A percentile compares a stretch with the other conserved stretches of the same genome.
Conservation (phyloP, 164 flowering plant genomes). For the Buxus sempervirens region DNA sequence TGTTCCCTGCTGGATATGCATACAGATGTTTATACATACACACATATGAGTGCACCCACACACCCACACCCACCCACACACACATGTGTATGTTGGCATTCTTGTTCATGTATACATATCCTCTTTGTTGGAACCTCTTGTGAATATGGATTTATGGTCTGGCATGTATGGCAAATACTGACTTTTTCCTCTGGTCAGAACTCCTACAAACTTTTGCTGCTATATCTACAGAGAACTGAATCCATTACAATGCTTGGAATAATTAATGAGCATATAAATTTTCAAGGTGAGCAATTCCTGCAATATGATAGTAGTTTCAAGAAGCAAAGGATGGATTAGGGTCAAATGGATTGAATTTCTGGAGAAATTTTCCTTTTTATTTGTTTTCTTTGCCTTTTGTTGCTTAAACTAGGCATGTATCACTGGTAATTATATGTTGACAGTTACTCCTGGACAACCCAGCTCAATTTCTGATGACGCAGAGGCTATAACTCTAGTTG, state of each 20-base stretch:
- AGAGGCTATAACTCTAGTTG: conserved; percentile 64
- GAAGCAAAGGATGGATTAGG: neutral
- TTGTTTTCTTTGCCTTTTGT: neutral
- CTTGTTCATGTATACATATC: no score
- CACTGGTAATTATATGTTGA: conserved; percentile 15
- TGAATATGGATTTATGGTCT: neutral
- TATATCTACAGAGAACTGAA: conserved; percentile 80
- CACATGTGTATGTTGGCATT: no score
- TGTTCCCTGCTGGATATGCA: no score
- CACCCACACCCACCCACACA: no score
- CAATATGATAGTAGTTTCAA: neutral
- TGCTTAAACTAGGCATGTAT: neutral
- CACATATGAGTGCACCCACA: no score
- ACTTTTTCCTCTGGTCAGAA: conserved; percentile 43
- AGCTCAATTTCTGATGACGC: conserved; percentile 82
- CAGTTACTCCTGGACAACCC: conserved; percentile 95
- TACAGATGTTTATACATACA: no score
- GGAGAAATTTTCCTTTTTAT: conserved; percentile 1
- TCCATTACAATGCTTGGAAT: conserved; percentile 82
- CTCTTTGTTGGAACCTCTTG: no score
- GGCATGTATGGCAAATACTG: neutral
- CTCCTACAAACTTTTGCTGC: conserved; percentile 83
- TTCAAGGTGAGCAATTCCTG: conserved; percentile 50
- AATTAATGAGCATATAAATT: conserved; percentile 90
- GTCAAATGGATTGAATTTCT: neutral